Conservation (phyloP, 192 early-diverging fungal genomes). For the Coemansia sp. region DNA sequence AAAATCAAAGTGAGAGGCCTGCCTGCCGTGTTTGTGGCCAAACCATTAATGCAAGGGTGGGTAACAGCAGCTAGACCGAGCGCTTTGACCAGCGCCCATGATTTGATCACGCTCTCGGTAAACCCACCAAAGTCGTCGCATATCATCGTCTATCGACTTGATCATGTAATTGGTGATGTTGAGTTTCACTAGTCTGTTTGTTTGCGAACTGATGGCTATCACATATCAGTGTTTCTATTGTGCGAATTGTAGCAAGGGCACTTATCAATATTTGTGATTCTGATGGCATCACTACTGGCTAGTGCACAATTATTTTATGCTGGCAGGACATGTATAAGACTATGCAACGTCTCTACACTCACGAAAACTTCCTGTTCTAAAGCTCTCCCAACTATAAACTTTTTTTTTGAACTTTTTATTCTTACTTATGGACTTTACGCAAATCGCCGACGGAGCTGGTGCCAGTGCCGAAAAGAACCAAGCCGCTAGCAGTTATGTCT, state of each 20-base stretch:
- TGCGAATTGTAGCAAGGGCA: background rate
- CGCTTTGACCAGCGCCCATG: too few relatives aligned
- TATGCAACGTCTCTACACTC: background rate
- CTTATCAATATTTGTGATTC: background rate
- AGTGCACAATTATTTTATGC: background rate
- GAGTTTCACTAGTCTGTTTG: background rate
- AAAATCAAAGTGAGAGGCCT: too few relatives aligned
- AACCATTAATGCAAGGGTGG: too few relatives aligned
- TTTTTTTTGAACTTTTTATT: background rate
- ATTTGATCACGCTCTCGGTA: too few relatives aligned
- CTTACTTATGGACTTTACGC: background rate
- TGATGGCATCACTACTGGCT: conserved; percentile 3
- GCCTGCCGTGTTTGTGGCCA: too few relatives aligned
- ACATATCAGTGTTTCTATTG: background rate
- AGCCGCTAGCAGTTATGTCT: background rate
- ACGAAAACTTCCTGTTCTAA: background rate
- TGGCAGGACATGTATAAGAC: background rate
- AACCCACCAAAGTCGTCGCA: too few relatives aligned
- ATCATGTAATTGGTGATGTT: background rate
- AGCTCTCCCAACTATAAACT: background rate
- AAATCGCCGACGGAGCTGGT: background rate
- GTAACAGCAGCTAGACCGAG: too few relatives aligned
- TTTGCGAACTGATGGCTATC: background rate
- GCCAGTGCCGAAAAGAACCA: background rate
- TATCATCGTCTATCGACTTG: background rate